Evolutionary conservation across 1,139 yeast genomes (phyloP).

Genomic region (Geotrichum macrosporum): DNA sequence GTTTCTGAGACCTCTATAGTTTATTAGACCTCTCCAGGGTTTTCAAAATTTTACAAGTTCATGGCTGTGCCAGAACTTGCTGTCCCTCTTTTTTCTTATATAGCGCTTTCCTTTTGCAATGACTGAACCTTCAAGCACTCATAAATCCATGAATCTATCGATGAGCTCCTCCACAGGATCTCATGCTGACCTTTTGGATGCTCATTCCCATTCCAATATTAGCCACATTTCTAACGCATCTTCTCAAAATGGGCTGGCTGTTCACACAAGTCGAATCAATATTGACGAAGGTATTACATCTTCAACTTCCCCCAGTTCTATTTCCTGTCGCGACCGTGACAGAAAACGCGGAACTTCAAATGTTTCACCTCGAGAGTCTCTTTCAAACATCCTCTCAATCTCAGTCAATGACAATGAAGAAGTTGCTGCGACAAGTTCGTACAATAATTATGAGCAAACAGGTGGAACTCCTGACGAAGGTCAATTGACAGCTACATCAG

Average conservation of each 20-base stretch:
- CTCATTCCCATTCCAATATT: background rate
- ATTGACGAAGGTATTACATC: constrained; percentile 4
- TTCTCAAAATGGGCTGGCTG: background rate
- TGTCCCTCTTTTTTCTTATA: background rate
- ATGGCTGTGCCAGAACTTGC: background rate
- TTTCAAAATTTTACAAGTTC: background rate
- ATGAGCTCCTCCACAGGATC: background rate
- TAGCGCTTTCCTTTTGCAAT: background rate
- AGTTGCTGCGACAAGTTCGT: background rate
- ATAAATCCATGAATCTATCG: background rate
- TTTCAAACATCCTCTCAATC: background rate
- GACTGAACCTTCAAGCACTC: background rate
- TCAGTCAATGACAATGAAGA: background rate
- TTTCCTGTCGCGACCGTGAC: constrained; percentile 5
- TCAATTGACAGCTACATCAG: background rate
- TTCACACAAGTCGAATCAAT: background rate
- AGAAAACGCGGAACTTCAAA: constrained; percentile 4
- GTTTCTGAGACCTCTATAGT: too few relatives aligned
- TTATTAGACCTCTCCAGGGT: too few relatives aligned
- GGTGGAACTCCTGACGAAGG: background rate
- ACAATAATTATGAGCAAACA: background rate
- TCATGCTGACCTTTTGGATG: background rate
- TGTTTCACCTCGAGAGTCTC: background rate
- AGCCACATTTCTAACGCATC: background rate
- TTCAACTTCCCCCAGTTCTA: background rate